These are phyloP conservation scores for Dendrobium chrysotoxum DNA, from an alignment of 106 monocot species.

Conservation along the genomic window DNA sequence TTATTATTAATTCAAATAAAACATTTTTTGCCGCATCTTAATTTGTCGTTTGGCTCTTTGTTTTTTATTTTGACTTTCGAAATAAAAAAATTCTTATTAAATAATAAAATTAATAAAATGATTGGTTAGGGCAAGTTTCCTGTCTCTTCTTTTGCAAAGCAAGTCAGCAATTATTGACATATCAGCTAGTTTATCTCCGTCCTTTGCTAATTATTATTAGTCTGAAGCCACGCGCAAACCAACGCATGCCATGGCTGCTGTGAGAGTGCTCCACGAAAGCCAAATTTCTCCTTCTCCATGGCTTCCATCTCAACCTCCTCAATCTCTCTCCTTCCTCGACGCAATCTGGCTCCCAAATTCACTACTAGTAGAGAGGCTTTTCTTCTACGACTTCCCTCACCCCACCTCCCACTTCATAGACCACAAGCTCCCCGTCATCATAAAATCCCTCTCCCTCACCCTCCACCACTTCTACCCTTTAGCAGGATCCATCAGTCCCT, in stretches of 20 bases:
- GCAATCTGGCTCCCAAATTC: conserved; percentile 9
- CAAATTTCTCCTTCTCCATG: not conserved
- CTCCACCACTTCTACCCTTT: conserved; percentile 41
- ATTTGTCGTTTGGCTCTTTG: too few species aligned
- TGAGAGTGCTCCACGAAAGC: not conserved
- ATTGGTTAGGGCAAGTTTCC: too few species aligned
- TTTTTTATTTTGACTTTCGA: too few species aligned
- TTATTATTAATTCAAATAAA: too few species aligned
- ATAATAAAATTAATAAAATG: too few species aligned
- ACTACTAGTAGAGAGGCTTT: conserved; percentile 37
- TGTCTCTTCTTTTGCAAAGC: too few species aligned
- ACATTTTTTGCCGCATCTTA: too few species aligned
- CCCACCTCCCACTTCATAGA: conserved; percentile 21
- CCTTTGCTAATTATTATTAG: too few species aligned
- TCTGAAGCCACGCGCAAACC: conserved; percentile 1
- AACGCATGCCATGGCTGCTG: not conserved
- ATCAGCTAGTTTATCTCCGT: too few species aligned
- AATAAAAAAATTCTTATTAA: too few species aligned
- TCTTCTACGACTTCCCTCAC: conserved; percentile 36
- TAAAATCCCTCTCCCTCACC: conserved; percentile 39
- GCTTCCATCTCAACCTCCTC: conserved; percentile 4
- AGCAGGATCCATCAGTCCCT: conserved; percentile 18
- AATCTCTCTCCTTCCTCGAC: conserved; percentile 36
- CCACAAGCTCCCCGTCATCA: conserved; percentile 27
- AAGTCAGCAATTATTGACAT: too few species aligned